Conservation (phyloP, 2,329 filamentous ascomycete species). For the Aspergillus piperis region DNA sequence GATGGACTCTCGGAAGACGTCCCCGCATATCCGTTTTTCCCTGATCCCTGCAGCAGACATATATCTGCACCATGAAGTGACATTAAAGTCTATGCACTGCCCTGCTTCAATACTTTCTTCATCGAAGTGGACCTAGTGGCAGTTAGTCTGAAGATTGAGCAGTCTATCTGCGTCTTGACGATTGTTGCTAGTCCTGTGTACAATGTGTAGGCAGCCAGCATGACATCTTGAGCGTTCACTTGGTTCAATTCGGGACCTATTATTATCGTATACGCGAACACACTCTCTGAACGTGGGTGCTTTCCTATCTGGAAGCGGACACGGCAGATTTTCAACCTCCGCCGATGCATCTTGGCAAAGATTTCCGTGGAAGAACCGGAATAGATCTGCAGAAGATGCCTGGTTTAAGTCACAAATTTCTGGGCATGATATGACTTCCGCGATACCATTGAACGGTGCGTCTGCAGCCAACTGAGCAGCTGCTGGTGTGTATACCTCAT, state of each 20-base stretch:
- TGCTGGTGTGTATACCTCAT: not conserved
- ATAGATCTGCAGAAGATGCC: not conserved
- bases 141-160: no score
- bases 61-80: not conserved
- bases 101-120: not conserved
- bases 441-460: not conserved
- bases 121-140: no score
- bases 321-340: not conserved
- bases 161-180: no score
- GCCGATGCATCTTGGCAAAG: not conserved
- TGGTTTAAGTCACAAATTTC: not conserved
- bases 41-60: not conserved
- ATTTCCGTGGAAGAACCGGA: not conserved
- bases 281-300: not conserved
- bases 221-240: no score
- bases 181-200: no score
- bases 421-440: not conserved
- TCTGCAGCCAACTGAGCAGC: not conserved
- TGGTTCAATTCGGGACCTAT: no score
- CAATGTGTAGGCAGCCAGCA: no score
- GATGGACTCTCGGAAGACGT: not conserved
- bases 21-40: not conserved
- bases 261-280: no score
- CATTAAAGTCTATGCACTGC: not conserved
- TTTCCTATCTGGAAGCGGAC: constrained; percentile 5